Evolutionary conservation across 2,329 filamentous ascomycete genomes (phyloP).

Genomic region (Botrytis squamosa): DNA sequence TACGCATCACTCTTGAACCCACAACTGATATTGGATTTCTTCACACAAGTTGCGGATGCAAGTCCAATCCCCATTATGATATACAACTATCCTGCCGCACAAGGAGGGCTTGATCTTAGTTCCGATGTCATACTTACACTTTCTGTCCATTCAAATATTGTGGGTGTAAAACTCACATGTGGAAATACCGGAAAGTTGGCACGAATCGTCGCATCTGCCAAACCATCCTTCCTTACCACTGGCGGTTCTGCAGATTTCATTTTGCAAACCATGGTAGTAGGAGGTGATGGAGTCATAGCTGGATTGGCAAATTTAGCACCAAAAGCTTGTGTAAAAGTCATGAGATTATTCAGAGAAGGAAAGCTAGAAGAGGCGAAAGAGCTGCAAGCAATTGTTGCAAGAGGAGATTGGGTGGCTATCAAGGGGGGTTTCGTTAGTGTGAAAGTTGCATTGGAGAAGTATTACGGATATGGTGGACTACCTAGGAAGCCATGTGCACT

Average conservation of each 20-base stretch:
- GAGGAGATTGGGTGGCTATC: constrained; percentile 66
- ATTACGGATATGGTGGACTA: constrained; percentile 60
- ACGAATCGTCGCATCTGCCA: constrained; percentile 38
- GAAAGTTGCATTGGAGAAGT: constrained; percentile 59
- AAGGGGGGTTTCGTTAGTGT: constrained; percentile 64
- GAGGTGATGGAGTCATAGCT: constrained; percentile 16
- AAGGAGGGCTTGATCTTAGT: constrained; percentile 46
- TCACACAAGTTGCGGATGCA: constrained; percentile 45
- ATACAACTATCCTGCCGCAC: constrained; percentile 49
- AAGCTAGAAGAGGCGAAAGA: constrained; percentile 56
- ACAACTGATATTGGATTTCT: constrained; percentile 54
- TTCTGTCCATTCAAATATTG: constrained; percentile 40
- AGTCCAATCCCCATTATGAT: constrained; percentile 46
- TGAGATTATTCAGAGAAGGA: constrained; percentile 56
- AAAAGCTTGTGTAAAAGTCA: constrained; percentile 55
- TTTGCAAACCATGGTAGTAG: constrained; percentile 14
- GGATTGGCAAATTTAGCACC: constrained; percentile 20
- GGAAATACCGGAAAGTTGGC: constrained; percentile 46
- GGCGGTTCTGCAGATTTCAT: constrained; percentile 18
- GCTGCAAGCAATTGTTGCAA: constrained; percentile 59
- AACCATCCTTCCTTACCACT: background rate
- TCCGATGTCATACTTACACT: constrained; percentile 41
- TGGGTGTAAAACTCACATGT: constrained; percentile 42
- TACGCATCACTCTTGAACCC: constrained; percentile 45
- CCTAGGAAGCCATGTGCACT: constrained; percentile 51